Percentiles rank a stretch among this genome's conserved stretches.
Evolutionary conservation across 768 basidiomycete genomes (phyloP).

Genomic region (Hypholoma fasciculare): DNA sequence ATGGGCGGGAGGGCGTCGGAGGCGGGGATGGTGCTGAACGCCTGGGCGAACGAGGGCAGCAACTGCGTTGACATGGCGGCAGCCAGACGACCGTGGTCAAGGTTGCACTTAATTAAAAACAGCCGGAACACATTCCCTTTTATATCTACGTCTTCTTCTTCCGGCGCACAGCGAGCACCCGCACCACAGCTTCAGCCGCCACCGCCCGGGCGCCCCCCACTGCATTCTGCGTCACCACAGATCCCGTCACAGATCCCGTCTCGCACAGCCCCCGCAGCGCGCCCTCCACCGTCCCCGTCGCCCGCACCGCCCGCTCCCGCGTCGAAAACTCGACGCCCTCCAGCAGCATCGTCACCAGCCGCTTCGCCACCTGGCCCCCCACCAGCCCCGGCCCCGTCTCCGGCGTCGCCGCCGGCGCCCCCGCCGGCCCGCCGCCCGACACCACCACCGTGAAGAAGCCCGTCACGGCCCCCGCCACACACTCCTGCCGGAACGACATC

Average conservation of each 20-base stretch:
- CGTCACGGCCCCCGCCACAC: conserved; percentile 85
- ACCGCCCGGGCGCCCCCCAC: conserved; percentile 18
- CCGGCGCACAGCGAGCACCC: conserved; percentile 60
- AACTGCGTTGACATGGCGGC: conserved; percentile 56
- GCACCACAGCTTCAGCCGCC: conserved; percentile 34
- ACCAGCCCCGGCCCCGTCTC: conserved; percentile 58
- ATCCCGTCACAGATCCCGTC: conserved; percentile 57
- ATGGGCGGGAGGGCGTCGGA: conserved; percentile 69
- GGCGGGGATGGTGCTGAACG: conserved; percentile 63
- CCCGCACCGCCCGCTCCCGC: conserved; percentile 59
- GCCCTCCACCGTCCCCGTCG: conserved; percentile 70
- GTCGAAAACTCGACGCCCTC: conserved; percentile 80
- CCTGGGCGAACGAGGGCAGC: conserved; percentile 78
- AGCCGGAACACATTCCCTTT: conserved; percentile 3
- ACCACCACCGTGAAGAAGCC: conserved; percentile 84
- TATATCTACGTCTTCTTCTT: conserved; percentile 41
- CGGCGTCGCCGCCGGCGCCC: conserved; percentile 15
- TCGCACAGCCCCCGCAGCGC: conserved; percentile 66
- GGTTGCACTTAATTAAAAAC: conserved; percentile 14
- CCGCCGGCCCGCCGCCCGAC: conserved; percentile 8
- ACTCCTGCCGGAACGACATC: conserved; percentile 96
- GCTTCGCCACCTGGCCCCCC: conserved; percentile 62
- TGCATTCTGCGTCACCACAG: conserved; percentile 52
- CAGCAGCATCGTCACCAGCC: conserved; percentile 67
- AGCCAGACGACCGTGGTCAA: not conserved